phyloP scores from a whole-genome alignment of 805 yeast species.

The Candida oleophila region DNA sequence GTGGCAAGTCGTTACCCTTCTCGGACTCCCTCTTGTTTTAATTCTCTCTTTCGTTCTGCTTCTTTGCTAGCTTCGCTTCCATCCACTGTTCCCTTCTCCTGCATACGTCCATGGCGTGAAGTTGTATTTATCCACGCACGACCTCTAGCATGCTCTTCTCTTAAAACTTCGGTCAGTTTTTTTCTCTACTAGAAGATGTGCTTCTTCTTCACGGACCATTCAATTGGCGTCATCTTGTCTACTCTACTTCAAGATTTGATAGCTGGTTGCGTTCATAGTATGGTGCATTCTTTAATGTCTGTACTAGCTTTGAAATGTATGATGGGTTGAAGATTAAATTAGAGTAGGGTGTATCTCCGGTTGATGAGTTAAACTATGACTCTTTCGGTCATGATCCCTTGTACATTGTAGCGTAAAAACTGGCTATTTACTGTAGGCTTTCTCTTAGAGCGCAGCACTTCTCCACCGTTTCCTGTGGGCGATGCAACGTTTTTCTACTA shows the following conservation, averaged over 20 bases:
- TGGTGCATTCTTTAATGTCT: slow-evolving; percentile 4
- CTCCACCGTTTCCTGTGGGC: too few species aligned
- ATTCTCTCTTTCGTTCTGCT: too few species aligned
- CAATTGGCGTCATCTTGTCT: slow-evolving; percentile 19
- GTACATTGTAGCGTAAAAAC: slow-evolving; percentile 21
- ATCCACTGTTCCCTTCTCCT: too few species aligned
- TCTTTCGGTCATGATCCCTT: slow-evolving; percentile 54
- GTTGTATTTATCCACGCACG: too few species aligned
- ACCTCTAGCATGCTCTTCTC: too few species aligned
- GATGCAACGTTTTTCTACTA: too few species aligned
- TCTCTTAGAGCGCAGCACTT: too few species aligned
- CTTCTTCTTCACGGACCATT: slow-evolving; percentile 11
- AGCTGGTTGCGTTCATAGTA: slow-evolving; percentile 14
- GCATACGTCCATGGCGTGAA: too few species aligned
- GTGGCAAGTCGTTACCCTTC: too few species aligned
- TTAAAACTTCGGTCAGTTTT: too few species aligned
- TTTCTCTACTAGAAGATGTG: neutral
- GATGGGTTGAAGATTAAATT: slow-evolving; percentile 13
- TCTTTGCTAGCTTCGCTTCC: too few species aligned
- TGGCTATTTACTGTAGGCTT: neutral
- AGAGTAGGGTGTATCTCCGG: slow-evolving; percentile 51
- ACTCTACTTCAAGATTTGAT: slow-evolving; percentile 16
- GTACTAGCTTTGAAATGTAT: slow-evolving; percentile 1
- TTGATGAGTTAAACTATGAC: slow-evolving; percentile 43
- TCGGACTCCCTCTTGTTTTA: too few species aligned